Evolutionary conservation across 305 asterid genomes (phyloP).

Genomic region (Nicotiana rustica): DNA sequence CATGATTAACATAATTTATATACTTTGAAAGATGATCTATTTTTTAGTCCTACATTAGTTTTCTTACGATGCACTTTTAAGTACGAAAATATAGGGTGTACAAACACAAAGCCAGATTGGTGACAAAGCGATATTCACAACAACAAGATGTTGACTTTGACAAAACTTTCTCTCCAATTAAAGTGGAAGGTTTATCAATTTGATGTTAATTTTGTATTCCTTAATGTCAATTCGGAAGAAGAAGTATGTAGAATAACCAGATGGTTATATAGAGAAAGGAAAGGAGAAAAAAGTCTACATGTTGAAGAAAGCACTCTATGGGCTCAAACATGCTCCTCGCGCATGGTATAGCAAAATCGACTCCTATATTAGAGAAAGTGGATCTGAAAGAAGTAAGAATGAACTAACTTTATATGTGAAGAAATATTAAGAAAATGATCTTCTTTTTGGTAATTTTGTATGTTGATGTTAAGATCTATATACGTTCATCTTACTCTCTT

Average conservation of each 20-base stretch:
- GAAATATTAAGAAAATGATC: background rate
- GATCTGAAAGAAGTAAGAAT: background rate
- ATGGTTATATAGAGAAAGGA: background rate
- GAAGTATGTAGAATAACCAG: background rate
- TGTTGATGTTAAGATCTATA: too few relatives aligned
- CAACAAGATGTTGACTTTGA: conserved; percentile 17
- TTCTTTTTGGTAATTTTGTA: background rate
- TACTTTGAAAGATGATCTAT: too few relatives aligned
- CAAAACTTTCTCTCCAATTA: conserved; percentile 2
- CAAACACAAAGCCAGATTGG: background rate
- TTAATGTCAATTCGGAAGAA: background rate
- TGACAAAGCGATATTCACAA: conserved; percentile 1
- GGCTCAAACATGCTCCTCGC: background rate
- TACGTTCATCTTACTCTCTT: too few relatives aligned
- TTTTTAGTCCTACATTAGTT: too few relatives aligned
- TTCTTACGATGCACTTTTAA: too few relatives aligned
- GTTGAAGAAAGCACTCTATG: background rate
- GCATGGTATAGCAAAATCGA: conserved; percentile 19
- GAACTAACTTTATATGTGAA: background rate
- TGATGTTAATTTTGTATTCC: conserved; percentile 12
- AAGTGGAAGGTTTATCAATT: conserved; percentile 5
- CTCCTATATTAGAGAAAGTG: background rate
- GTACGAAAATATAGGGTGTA: background rate
- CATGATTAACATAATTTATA: too few relatives aligned
- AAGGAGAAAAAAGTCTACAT: background rate